phyloP scores from a whole-genome alignment of 2,329 filamentous ascomycete species.

The Calonectria leucothoes region DNA sequence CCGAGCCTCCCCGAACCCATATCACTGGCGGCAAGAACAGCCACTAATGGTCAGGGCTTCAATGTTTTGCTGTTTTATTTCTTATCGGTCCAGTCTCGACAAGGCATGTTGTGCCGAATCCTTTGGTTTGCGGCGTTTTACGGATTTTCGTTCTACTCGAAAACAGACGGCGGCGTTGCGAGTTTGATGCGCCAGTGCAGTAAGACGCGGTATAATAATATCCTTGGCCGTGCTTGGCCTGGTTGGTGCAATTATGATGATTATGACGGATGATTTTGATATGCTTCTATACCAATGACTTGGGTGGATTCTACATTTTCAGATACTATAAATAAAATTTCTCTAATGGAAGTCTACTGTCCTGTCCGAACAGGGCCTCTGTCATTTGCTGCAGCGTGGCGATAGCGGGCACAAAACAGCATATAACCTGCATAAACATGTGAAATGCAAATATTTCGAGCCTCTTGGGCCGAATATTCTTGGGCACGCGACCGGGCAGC shows the following conservation, averaged over 20 bases:
- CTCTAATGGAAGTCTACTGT: background rate
- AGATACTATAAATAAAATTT: background rate
- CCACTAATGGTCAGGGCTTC: background rate
- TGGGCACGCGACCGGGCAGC: background rate
- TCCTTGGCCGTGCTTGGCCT: background rate
- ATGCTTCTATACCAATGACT: background rate
- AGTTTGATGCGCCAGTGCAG: background rate
- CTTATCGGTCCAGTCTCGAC: background rate
- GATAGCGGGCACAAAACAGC: background rate
- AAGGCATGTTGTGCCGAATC: background rate
- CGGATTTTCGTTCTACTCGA: background rate
- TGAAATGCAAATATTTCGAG: background rate
- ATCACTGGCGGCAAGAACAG: conserved; percentile 36
- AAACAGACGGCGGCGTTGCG: background rate
- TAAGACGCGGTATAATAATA: background rate
- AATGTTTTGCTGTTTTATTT: background rate
- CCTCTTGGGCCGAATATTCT: background rate
- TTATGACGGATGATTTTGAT: background rate
- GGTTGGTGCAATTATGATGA: background rate
- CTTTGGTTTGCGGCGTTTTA: background rate
- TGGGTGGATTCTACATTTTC: background rate
- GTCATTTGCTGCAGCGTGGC: background rate
- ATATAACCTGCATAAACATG: background rate
- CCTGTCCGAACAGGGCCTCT: background rate
- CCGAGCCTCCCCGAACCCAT: conserved; percentile 36